Evolutionary conservation across 208 protist genomes (phyloP).

Genomic region (Vickermania spadyakhi): DNA sequence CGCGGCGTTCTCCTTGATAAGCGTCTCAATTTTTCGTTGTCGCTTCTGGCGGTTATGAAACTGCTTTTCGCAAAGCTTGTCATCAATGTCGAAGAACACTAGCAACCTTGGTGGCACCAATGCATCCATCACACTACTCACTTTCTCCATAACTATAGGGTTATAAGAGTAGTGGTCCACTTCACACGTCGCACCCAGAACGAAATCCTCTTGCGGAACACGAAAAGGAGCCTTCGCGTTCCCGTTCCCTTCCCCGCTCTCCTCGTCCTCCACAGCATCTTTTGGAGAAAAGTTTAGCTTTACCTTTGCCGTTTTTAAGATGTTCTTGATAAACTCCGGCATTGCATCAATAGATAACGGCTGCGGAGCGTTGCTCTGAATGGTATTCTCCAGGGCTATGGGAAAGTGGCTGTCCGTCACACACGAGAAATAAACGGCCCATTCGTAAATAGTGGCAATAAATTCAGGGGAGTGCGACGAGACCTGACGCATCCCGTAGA

Average conservation of each 20-base stretch:
- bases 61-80: neutral
- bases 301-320: neutral
- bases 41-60: constrained; percentile 1
- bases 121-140: constrained; percentile 10
- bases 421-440: constrained; percentile 1
- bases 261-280: neutral
- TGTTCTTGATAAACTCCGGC: constrained; percentile 3
- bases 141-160: constrained; percentile 9
- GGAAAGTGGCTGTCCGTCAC: constrained; percentile 1
- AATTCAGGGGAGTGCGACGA: constrained; percentile 6
- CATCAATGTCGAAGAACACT: constrained; percentile 15
- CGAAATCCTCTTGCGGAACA: neutral
- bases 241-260: neutral
- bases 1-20: constrained; percentile 5
- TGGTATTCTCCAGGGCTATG: neutral
- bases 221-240: neutral
- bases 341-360: neutral
- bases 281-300: neutral
- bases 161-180: constrained; percentile 6
- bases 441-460: constrained; percentile 9
- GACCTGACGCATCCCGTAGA: constrained; percentile 16
- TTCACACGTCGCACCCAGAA: neutral
- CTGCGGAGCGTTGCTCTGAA: neutral
- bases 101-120: constrained; percentile 15
- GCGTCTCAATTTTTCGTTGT: constrained; percentile 6